phyloP scores from a whole-genome alignment of 2,329 filamentous ascomycete species.

The Lecanoromycetidae sp. region DNA sequence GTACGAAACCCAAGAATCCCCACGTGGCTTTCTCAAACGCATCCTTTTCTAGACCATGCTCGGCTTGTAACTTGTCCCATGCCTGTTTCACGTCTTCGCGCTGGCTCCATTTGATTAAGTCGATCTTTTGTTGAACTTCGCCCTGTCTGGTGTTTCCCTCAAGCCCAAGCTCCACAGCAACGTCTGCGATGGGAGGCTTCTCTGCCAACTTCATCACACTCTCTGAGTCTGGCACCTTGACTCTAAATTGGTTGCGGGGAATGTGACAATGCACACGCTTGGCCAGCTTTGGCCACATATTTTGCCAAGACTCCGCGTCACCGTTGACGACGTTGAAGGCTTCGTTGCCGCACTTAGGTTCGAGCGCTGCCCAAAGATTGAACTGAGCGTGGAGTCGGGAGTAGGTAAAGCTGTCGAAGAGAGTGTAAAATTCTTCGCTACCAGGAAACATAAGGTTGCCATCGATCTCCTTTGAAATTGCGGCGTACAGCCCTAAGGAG shows the following conservation, averaged over 20 bases:
- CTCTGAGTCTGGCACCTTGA: conserved; percentile 13
- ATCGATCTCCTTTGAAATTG: conserved; percentile 24
- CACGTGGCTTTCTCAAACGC: conserved; percentile 36
- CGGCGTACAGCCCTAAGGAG: conserved; percentile 21
- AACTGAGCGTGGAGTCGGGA: conserved; percentile 27
- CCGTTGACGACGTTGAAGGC: conserved; percentile 34
- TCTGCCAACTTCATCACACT: conserved; percentile 17
- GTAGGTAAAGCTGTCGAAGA: conserved; percentile 27
- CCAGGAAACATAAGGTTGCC: conserved; percentile 27
- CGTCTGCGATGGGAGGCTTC: conserved; percentile 20
- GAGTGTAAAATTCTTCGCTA: conserved; percentile 25
- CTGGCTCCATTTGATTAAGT: conserved; percentile 32
- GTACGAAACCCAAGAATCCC: conserved; percentile 32
- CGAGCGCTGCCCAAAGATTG: conserved; percentile 27
- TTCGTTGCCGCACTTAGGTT: conserved; percentile 26
- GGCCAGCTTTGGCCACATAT: conserved; percentile 32
- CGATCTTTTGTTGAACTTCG: conserved; percentile 27
- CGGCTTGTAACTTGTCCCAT: conserved; percentile 28
- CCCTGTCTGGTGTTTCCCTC: conserved; percentile 19
- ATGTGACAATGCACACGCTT: conserved; percentile 26
- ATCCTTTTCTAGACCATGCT: conserved; percentile 28
- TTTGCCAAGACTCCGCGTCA: conserved; percentile 28
- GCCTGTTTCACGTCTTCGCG: conserved; percentile 26
- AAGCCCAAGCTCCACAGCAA: conserved; percentile 21
- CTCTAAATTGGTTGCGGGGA: conserved; percentile 23